phyloP scores from a whole-genome alignment of 257 asterid species.

The Gentiana macrophylla region DNA sequence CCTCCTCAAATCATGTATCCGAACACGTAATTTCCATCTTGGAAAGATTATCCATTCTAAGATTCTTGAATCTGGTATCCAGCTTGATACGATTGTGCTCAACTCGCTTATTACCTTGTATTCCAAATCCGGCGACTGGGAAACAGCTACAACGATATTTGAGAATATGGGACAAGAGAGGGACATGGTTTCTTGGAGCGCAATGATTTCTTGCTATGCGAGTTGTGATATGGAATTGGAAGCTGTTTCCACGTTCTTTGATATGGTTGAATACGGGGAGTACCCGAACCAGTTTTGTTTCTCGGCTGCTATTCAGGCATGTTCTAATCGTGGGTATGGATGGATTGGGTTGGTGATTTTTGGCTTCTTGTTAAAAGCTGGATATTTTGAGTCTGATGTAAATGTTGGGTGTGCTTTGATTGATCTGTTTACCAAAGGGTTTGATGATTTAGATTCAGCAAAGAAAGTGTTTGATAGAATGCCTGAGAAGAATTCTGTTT shows the following conservation, averaged over 20 bases:
- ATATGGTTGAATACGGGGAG: constrained; percentile 61
- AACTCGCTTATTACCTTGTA: constrained; percentile 78
- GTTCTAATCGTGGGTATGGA: constrained; percentile 39
- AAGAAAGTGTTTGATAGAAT: constrained; percentile 65
- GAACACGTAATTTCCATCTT: constrained; percentile 47
- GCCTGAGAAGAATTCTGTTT: constrained; percentile 61
- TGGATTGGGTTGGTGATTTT: constrained; percentile 50
- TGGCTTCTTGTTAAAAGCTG: constrained; percentile 59
- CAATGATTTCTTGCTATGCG: constrained; percentile 79
- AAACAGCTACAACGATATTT: constrained; percentile 48
- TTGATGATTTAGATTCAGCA: constrained; percentile 50
- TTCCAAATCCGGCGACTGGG: constrained; percentile 62
- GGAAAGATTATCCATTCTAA: constrained; percentile 53
- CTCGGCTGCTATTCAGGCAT: constrained; percentile 63
- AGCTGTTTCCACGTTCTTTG: constrained; percentile 44
- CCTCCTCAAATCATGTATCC: constrained; percentile 86
- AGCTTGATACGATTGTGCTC: constrained; percentile 51
- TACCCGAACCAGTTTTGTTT: constrained; percentile 72
- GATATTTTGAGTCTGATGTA: constrained; percentile 68
- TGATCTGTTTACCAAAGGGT: constrained; percentile 63
- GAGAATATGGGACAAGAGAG: constrained; percentile 41
- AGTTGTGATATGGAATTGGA: constrained; percentile 32
- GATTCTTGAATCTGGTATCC: constrained; percentile 30
- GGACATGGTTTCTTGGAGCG: constrained; percentile 90
- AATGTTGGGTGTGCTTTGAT: constrained; percentile 82